These are phyloP conservation scores for Fusarium sambucinum DNA, from an alignment of 2,329 filamentous ascomycete genomes.

Conservation along the genomic window DNA sequence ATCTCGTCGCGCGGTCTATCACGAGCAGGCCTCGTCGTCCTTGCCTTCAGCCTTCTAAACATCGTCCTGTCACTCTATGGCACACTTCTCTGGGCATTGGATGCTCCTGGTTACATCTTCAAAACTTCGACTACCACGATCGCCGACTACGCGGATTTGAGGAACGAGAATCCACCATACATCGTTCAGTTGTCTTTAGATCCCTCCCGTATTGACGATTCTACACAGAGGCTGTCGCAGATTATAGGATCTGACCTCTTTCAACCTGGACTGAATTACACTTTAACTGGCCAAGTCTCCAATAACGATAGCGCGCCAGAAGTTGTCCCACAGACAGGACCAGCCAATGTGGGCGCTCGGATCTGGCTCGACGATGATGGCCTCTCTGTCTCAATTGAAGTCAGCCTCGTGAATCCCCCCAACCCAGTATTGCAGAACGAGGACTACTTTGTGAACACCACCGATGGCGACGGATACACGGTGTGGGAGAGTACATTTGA, in stretches of 20 bases:
- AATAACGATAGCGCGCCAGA: slow-evolving; percentile 2
- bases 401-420: background rate
- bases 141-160: slow-evolving; percentile 7
- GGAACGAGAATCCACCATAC: slow-evolving; percentile 23
- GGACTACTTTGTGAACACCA: background rate
- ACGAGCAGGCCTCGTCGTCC: slow-evolving; percentile 18
- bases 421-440: background rate
- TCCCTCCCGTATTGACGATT: background rate
- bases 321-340: background rate
- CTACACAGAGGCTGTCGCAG: slow-evolving; percentile 3
- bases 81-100: slow-evolving; percentile 34
- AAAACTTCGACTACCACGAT: background rate
- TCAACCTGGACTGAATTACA: slow-evolving; percentile 33
- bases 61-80: slow-evolving; percentile 24
- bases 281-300: slow-evolving; percentile 15
- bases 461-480: background rate
- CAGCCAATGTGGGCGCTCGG: slow-evolving; percentile 6
- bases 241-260: slow-evolving; percentile 18
- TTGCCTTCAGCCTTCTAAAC: slow-evolving; percentile 28
- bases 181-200: slow-evolving; percentile 26
- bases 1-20: slow-evolving; percentile 30
- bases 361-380: slow-evolving; percentile 33
- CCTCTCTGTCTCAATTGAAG: slow-evolving; percentile 28
- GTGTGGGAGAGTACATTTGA: slow-evolving; percentile 36
- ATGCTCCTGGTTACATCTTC: slow-evolving; percentile 36